Conservation (phyloP, 2,329 filamentous ascomycete species). For the Stylonectria norvegica region DNA sequence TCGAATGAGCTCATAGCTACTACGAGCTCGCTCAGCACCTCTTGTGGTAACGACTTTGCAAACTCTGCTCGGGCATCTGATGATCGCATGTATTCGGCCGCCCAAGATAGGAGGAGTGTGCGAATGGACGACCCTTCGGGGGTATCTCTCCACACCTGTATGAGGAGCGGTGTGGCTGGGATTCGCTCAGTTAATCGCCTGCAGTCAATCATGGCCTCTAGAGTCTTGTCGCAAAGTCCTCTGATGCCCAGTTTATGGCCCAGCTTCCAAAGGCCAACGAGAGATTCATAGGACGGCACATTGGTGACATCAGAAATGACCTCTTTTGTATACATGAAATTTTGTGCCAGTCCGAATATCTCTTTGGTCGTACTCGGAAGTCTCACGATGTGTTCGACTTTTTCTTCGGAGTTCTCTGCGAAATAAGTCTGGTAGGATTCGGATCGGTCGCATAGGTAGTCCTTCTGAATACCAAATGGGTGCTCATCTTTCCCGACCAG, state of each 20-base stretch:
- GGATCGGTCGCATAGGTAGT: slow-evolving; percentile 54
- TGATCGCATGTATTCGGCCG: slow-evolving; percentile 60
- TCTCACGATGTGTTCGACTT: slow-evolving; percentile 48
- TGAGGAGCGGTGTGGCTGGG: slow-evolving; percentile 55
- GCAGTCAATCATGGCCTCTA: slow-evolving; percentile 57
- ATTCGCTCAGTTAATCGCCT: slow-evolving; percentile 52
- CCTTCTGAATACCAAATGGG: slow-evolving; percentile 57
- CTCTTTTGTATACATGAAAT: slow-evolving; percentile 51
- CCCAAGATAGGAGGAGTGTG: slow-evolving; percentile 57
- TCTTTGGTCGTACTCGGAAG: slow-evolving; percentile 47
- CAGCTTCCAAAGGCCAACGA: slow-evolving; percentile 56
- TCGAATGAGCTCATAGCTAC: slow-evolving; percentile 59
- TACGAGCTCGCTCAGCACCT: slow-evolving; percentile 60
- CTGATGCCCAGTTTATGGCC: slow-evolving; percentile 50
- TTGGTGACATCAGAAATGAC: slow-evolving; percentile 42
- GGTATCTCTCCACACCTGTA: slow-evolving; percentile 60
- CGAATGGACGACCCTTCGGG: slow-evolving; percentile 59
- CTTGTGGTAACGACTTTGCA: slow-evolving; percentile 58
- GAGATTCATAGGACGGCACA: slow-evolving; percentile 50
- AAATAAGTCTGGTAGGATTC: slow-evolving; percentile 48
- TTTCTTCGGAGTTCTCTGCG: slow-evolving; percentile 33
- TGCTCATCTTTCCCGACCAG: slow-evolving; percentile 50
- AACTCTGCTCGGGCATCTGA: slow-evolving; percentile 56
- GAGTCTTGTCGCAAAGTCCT: slow-evolving; percentile 53
- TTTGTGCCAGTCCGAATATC: slow-evolving; percentile 54